phyloP scores from a whole-genome alignment of 805 yeast species.

The Barnettozyma salicaria region DNA sequence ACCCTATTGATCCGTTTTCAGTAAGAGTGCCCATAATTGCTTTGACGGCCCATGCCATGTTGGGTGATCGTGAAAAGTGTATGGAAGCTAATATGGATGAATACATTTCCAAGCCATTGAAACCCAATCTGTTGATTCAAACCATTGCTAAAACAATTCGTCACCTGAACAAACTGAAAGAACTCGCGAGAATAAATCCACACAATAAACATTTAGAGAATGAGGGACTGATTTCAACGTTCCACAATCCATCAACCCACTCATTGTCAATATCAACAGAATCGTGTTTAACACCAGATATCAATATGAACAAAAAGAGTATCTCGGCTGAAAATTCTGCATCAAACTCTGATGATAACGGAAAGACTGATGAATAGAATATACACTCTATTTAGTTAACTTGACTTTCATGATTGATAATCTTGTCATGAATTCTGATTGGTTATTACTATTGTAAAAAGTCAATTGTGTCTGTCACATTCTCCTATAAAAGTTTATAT shows the following conservation, averaged over 20 bases:
- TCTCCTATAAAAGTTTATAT: too few species aligned
- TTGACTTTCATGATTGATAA: too few species aligned
- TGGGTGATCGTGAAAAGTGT: conserved; percentile 56
- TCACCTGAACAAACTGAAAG: conserved; percentile 55
- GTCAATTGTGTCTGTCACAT: too few species aligned
- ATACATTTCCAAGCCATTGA: conserved; percentile 46
- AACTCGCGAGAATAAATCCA: conserved; percentile 32
- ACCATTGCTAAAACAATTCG: conserved; percentile 81
- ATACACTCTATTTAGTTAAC: not conserved
- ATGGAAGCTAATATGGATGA: conserved; percentile 46
- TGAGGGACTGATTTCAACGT: conserved; percentile 11
- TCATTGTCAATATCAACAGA: conserved; percentile 1
- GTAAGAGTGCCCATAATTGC: conserved; percentile 86
- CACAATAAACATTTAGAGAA: conserved; percentile 21
- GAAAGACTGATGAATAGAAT: not conserved
- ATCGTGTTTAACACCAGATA: too few species aligned
- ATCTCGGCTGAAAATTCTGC: too few species aligned
- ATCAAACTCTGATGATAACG: too few species aligned
- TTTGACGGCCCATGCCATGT: conserved; percentile 88
- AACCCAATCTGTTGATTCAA: conserved; percentile 59
- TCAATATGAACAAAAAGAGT: too few species aligned
- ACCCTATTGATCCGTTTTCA: conserved; percentile 64
- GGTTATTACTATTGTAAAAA: too few species aligned
- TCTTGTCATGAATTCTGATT: too few species aligned
- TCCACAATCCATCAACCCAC: conserved; percentile 12